Evolutionary conservation across 1,284 basidiomycete species (phyloP).

Genomic region (Thecaphora thlaspeos): DNA sequence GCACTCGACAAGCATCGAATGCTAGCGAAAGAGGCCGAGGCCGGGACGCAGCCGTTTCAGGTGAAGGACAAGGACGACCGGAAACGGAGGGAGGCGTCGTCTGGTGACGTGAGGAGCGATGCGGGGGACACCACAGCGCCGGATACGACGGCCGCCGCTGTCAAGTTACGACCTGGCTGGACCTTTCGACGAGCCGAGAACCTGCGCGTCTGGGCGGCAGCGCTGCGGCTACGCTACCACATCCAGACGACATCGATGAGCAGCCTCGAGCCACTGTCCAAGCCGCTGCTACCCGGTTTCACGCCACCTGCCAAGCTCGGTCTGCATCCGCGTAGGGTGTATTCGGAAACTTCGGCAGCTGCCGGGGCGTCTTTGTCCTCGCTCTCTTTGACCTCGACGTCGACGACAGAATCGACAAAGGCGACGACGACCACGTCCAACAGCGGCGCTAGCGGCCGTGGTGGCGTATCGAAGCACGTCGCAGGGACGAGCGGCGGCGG

Average conservation of each 20-base stretch:
- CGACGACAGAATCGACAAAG: too few species aligned
- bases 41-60: slow-evolving; percentile 52
- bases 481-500: too few species aligned
- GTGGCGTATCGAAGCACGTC: too few species aligned
- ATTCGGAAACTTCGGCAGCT: too few species aligned
- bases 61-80: slow-evolving; percentile 1
- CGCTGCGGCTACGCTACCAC: slow-evolving; percentile 32
- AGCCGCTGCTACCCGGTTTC: neutral
- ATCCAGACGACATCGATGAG: slow-evolving; percentile 22
- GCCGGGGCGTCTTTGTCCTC: slow-evolving; percentile 1
- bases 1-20: slow-evolving; percentile 40
- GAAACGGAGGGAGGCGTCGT: slow-evolving; percentile 4
- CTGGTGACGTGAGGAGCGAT: neutral
- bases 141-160: neutral
- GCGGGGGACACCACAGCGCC: neutral
- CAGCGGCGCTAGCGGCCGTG: too few species aligned
- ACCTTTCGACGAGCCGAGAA: slow-evolving; percentile 43
- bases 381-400: neutral
- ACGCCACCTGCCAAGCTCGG: slow-evolving; percentile 22
- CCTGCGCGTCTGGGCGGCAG: slow-evolving; percentile 32
- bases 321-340: slow-evolving; percentile 18
- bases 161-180: slow-evolving; percentile 23
- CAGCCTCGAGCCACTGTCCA: neutral
- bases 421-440: too few species aligned
- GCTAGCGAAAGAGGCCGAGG: slow-evolving; percentile 56